These are phyloP conservation scores for Fusarium sarcochroum DNA, from an alignment of 2,329 filamentous ascomycete genomes.

Conservation along the genomic window DNA sequence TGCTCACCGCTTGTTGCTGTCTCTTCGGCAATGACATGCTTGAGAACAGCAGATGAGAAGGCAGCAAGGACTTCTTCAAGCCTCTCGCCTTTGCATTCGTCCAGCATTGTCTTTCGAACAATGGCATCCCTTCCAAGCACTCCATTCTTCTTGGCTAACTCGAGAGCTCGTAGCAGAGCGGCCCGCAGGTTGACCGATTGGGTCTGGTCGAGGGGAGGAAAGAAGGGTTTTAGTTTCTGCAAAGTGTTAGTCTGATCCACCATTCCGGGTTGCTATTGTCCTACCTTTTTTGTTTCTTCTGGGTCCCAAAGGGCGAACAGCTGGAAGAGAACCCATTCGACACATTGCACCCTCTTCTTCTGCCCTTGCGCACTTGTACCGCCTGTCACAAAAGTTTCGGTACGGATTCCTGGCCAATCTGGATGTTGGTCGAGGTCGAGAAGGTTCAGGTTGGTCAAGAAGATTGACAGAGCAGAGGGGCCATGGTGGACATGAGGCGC, in stretches of 20 bases:
- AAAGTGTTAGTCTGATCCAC: slow-evolving; percentile 3
- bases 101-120: slow-evolving; percentile 93
- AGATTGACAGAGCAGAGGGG: slow-evolving; percentile 58
- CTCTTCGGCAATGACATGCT: slow-evolving; percentile 70
- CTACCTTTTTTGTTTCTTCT: slow-evolving; percentile 79
- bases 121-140: slow-evolving; percentile 83
- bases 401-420: slow-evolving; percentile 85
- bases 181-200: slow-evolving; percentile 92
- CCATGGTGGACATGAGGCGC: slow-evolving; percentile 31
- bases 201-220: slow-evolving; percentile 88
- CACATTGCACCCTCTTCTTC: slow-evolving; percentile 83
- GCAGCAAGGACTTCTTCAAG: slow-evolving; percentile 87
- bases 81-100: slow-evolving; percentile 94
- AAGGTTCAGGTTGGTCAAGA: slow-evolving; percentile 86
- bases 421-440: slow-evolving; percentile 81
- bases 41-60: slow-evolving; percentile 87
- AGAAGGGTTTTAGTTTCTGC: slow-evolving; percentile 90
- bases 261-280: slow-evolving; percentile 18
- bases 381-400: slow-evolving; percentile 74
- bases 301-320: slow-evolving; percentile 89
- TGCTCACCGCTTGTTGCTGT: slow-evolving; percentile 55
- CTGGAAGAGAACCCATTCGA: slow-evolving; percentile 93
- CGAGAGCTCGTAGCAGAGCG: slow-evolving; percentile 84
- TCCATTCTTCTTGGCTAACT: slow-evolving; percentile 90
- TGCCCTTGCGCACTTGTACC: slow-evolving; percentile 78